phyloP scores from a whole-genome alignment of 1,139 yeast genomes.

The Citeromyces hawaiiensis region DNA sequence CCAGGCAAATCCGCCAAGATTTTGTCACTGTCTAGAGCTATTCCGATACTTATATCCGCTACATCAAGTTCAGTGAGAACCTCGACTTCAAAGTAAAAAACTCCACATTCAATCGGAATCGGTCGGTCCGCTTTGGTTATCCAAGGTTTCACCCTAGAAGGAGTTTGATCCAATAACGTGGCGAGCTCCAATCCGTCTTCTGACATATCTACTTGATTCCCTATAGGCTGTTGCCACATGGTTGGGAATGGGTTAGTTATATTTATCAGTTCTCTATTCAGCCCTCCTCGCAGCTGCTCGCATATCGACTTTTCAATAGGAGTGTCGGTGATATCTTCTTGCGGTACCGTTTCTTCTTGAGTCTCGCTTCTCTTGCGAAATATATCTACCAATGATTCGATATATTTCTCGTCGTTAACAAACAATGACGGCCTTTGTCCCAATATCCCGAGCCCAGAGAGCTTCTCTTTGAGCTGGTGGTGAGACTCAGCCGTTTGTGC shows the following conservation, averaged over 20 bases:
- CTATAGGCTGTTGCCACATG: constrained; percentile 2
- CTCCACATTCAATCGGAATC: constrained; percentile 29
- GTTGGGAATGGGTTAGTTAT: constrained; percentile 2
- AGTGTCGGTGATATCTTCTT: constrained; percentile 2
- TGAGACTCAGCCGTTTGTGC: no score
- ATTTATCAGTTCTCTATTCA: background rate
- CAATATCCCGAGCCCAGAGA: constrained; percentile 11
- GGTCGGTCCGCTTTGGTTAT: constrained; percentile 27
- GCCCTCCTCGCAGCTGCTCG: constrained; percentile 1
- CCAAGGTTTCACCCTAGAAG: constrained; percentile 14
- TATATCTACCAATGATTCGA: constrained; percentile 7
- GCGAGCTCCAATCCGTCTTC: constrained; percentile 20
- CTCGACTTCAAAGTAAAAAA: constrained; percentile 45
- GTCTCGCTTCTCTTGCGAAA: constrained; percentile 4
- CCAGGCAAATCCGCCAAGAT: constrained; percentile 24
- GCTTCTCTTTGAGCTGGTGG: constrained; percentile 2
- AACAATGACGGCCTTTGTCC: constrained; percentile 11
- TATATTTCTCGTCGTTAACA: constrained; percentile 9
- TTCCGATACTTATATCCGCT: constrained; percentile 29
- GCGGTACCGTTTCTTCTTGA: background rate
- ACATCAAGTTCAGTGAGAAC: constrained; percentile 24
- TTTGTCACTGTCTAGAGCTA: constrained; percentile 10
- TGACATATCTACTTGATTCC: constrained; percentile 12
- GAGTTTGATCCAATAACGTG: constrained; percentile 12
- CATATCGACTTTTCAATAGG: constrained; percentile 3